Evolutionary conservation across 306 rosid species (phyloP).

Genomic region (Cucumis melo): DNA sequence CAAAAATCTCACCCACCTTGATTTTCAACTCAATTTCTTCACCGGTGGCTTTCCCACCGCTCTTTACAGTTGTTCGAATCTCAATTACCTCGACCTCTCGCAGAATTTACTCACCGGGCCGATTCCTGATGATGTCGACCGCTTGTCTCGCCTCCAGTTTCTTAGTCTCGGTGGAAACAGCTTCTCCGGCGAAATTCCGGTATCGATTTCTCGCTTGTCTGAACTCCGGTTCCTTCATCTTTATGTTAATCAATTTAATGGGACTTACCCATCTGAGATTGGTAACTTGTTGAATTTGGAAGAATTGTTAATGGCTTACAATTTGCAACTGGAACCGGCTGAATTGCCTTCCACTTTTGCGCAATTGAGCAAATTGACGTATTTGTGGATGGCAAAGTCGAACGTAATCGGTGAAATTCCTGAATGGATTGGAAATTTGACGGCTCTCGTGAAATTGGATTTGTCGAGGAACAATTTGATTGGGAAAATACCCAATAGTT

Average conservation of each 20-base stretch:
- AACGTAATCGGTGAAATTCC: conserved; percentile 57
- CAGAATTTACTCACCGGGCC: conserved; percentile 33
- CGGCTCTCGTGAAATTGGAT: conserved; percentile 35
- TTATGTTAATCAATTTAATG: conserved; percentile 16
- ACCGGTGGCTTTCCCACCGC: conserved; percentile 40
- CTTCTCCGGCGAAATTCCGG: conserved; percentile 47
- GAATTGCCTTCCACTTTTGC: conserved; percentile 27
- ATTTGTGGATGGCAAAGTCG: conserved; percentile 7
- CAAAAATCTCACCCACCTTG: conserved; percentile 33
- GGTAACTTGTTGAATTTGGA: conserved; percentile 49
- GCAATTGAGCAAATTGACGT: conserved; percentile 35
- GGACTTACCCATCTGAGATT: conserved; percentile 36
- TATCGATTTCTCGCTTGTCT: conserved; percentile 25
- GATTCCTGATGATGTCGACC: conserved; percentile 35
- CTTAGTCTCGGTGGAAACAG: conserved; percentile 31
- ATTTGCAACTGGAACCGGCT: conserved; percentile 8
- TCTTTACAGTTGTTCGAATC: conserved; percentile 42
- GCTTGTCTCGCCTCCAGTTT: conserved; percentile 17
- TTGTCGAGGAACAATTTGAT: conserved; percentile 17
- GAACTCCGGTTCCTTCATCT: conserved; percentile 27
- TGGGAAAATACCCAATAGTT: conserved; percentile 37
- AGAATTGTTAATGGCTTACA: conserved; percentile 16
- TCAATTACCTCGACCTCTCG: conserved; percentile 28
- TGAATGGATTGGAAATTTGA: conserved; percentile 34
- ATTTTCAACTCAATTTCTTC: conserved; percentile 19